Evolutionary conservation across 352 stramenopile genomes (phyloP), one percentile per base, ranked within the genome.

Genomic region (Phytopythium oedochilum): DNA sequence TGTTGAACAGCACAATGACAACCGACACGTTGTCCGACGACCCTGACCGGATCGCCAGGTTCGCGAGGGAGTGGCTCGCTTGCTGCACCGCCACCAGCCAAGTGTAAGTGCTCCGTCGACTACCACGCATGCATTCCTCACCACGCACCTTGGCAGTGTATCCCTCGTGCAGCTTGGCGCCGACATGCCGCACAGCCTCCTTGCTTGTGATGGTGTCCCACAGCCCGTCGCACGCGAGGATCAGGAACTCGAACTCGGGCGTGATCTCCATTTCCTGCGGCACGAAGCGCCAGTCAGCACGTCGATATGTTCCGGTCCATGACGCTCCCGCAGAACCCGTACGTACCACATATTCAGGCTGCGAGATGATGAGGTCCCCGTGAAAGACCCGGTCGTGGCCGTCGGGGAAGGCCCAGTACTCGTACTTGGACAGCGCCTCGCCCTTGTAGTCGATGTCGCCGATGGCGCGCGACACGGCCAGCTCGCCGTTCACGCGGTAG

Each of bases 121-220:
- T 18, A 22, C 7, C 11, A 34, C 31, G 11, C 28, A 26, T 44
- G 3, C 49, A 58, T 26, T 2, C 4, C 15, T 55, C 9, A 2
- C 11, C n/a, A 46, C 57, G 45, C 69, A 86, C 78, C 68, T 83
- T 77, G 10, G 78, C 80, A 12, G 79, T 83, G 51, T 81, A 87
- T 8, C 82, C 77, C 71, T 89, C 75, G 14, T 64, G 67, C 55
- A 96, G 32, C 44, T 83, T 80, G 42, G 87, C 77, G 11, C 70
- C 68, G 10, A 96, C 83, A 53, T 92, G 83, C 48, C 85, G 81
- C 8, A 96, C 86, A 6, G 94, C 91, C 44, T 97, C 89, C 60
- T 97, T 91, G 70, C 88, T 97, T 45, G 73, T 96, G 57, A 97
- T 94, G 14, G 87, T 95, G 62, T 97, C 91, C 88, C 89, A 97